These are phyloP conservation scores for Tillandsia fasciculata DNA, from an alignment of 176 grass and related monocot genomes.

Conservation along the genomic window DNA sequence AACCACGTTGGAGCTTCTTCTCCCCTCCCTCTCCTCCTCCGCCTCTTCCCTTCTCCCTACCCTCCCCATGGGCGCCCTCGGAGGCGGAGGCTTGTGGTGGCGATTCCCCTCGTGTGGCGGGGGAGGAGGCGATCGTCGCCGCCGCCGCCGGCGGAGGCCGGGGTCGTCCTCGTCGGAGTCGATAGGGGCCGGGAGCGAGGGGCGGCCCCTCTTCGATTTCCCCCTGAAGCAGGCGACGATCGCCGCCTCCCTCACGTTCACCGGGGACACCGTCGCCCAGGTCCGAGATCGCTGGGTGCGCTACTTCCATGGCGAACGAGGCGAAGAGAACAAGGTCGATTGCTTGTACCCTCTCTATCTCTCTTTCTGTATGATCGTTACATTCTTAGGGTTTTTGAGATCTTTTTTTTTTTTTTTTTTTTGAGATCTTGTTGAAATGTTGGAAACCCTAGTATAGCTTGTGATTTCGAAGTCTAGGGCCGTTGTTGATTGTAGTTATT, in stretches of 20 bases:
- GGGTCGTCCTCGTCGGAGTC: conserved; percentile 71
- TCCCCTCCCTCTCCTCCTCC: too few relatives aligned
- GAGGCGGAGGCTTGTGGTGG: neutral
- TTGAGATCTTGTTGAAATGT: neutral
- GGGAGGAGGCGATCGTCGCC: neutral
- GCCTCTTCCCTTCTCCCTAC: neutral
- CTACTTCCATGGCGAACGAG: conserved; percentile 17
- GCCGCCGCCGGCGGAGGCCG: conserved; percentile 6
- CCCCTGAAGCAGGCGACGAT: conserved; percentile 70
- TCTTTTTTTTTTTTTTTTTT: too few relatives aligned
- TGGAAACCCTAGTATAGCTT: neutral
- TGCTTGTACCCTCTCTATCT: neutral
- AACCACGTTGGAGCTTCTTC: too few relatives aligned
- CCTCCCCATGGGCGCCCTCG: neutral
- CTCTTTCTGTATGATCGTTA: too few relatives aligned
- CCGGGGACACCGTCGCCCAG: conserved; percentile 88
- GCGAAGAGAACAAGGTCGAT: conserved; percentile 50
- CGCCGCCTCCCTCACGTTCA: conserved; percentile 71
- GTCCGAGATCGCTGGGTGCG: conserved; percentile 41
- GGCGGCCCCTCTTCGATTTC: conserved; percentile 46
- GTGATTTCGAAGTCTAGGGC: neutral
- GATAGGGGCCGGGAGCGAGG: conserved; percentile 11
- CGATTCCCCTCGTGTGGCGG: neutral
- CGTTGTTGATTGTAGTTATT: neutral
- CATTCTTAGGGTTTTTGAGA: too few relatives aligned